These are phyloP conservation scores for Globisporangium lucens DNA, from an alignment of 352 stramenopile species.

Conservation along the genomic window DNA sequence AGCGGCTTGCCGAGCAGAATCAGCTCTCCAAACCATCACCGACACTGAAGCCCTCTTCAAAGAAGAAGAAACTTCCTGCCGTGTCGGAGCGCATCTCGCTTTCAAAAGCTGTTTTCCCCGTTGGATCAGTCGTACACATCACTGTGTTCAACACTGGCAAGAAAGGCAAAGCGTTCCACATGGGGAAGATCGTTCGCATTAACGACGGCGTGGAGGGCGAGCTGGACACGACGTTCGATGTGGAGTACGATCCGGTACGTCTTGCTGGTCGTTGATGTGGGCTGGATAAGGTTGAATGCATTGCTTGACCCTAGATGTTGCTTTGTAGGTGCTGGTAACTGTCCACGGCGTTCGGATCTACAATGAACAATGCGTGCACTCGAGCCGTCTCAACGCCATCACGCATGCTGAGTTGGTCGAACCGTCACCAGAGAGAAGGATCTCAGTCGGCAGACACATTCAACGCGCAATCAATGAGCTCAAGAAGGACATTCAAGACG, in stretches of 20 bases:
- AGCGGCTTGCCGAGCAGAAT: neutral
- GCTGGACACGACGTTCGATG: conserved; percentile 36
- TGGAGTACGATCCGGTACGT: conserved; percentile 41
- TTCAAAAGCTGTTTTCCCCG: conserved; percentile 35
- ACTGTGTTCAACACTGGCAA: conserved; percentile 16
- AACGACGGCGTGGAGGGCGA: conserved; percentile 17
- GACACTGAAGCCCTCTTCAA: neutral
- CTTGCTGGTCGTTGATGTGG: neutral
- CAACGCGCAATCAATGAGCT: conserved; percentile 33
- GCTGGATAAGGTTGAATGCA: too few relatives aligned
- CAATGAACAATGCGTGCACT: conserved; percentile 20
- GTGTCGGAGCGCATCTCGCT: conserved; percentile 25
- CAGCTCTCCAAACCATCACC: neutral
- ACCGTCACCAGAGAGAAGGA: conserved; percentile 13
- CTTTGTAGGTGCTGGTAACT: conserved; percentile 16
- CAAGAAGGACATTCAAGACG: conserved; percentile 22
- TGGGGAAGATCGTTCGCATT: conserved; percentile 31
- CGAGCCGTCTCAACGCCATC: conserved; percentile 19
- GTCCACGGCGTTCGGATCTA: conserved; percentile 30
- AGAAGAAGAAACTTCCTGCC: neutral
- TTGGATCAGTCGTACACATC: conserved; percentile 38
- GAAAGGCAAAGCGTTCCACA: conserved; percentile 16
- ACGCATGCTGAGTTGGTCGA: conserved; percentile 12
- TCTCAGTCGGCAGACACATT: conserved; percentile 22
- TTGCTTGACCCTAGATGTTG: neutral